Evolutionary conservation across 495 filamentous ascomycete genomes (phyloP), one percentile per base, ranked within the genome.

Genomic region (Aspergillus saccharolyticus): DNA sequence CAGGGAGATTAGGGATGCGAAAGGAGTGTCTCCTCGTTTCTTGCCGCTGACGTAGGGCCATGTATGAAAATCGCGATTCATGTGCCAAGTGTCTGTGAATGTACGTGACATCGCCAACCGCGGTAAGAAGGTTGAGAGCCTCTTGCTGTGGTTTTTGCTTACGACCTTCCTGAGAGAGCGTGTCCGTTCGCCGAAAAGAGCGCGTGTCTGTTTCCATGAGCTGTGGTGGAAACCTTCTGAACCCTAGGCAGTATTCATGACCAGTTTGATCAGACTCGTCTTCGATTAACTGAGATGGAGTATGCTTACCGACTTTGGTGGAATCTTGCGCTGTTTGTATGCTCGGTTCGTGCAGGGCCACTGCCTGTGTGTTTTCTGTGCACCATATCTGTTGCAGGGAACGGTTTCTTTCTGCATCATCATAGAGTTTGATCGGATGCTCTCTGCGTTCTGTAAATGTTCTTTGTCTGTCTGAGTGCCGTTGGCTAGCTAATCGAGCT

Each of bases 331-430:
- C 2, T 21, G 16, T 7, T 58, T 22, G 22, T 16, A n/a, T 8
- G 43, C 30, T 24, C 15, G 17, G 30, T 12, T 24, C 24, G 53
- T 46, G 57, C 56, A 12, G 12, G 2, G 2, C 33, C 5, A 12
- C 33, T 39, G 14, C 33, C 14, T 2, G 7, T 6, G 7, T 12
- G 33, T 12, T 39, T 15, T 12, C 7, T 10, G 33, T 12, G 5
- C 5, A 39, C 7, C 33, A 61, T 57, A 54, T 64, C 54, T 18
- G 15, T 33, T 52, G 28, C 49, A 18, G 44, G 5, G 9, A 2
- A 2, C 7, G 44, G 7, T 46, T 8, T 46, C 17, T 7, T 22
- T 14, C 17, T 46, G 6, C 19, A 14, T 22, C 21, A 14, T 46
- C 17, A 50, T 52, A 39, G 42, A 45, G 17, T 49, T 3, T 12